Evolutionary conservation across 441 rosid species (phyloP), one percentile per base, ranked within the genome.

Genomic region (California macrophylla): DNA sequence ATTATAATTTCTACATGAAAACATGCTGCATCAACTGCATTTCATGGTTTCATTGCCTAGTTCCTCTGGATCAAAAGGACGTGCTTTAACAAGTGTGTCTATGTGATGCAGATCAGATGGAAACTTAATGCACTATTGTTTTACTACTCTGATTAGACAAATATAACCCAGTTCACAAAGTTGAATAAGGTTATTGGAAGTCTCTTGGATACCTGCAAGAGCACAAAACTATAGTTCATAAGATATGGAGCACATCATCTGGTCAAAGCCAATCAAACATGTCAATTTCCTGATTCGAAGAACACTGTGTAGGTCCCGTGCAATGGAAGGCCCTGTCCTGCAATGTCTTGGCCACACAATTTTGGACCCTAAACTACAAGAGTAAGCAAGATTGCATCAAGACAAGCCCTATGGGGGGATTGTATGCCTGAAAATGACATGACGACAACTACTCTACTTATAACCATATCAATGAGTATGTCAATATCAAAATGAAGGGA

Each of bases 191-290:
- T n/a, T n/a, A n/a, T n/a, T n/a, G n/a, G n/a, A n/a, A n/a, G n/a
- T 36, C 40, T 36, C 40, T 36, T 36, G 40, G 40, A 36, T 36
- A 6, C 40, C 40, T 6, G 9, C 10, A 2, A 36, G 40, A 36
- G 10, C 40, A 36, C 5, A 36, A 8, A 30, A 30, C 4, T 6
- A 36, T 6, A 0, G 40, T 36, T 36, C 40, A 36, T 12, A 36
- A 36, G 40, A 45, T 45, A n/a, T 45, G 54, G 0, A 3, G 4
- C 54, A 45, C 3, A 45, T 71, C 58, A 64, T 47, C 62, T 64
- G 63, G 79, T 77, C 78, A 77, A 75, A 78, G 63, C 74, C 72
- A 66, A 38, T 65, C 80, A 63, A n/a, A 45, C 54, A 45, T 25
- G 16, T 52, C 54, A 62, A 63, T 45, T 67, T 67, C 64, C 18